Evolutionary conservation across 179 eudicot genomes (phyloP).

Genomic region (Silene noctiflora): DNA sequence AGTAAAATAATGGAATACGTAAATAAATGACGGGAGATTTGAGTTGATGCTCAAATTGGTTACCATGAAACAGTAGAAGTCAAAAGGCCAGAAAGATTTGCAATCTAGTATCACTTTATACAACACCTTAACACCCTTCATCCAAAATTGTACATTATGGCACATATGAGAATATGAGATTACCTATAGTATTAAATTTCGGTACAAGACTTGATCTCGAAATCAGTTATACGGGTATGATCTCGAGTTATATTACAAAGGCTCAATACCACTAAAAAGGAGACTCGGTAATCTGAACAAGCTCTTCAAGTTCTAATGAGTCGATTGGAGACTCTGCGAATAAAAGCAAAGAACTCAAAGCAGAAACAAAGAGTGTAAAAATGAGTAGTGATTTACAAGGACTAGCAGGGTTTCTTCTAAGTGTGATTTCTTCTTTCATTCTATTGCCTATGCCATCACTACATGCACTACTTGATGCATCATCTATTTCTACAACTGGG

Average conservation of each 20-base stretch:
- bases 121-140: neutral
- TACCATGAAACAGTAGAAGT: neutral
- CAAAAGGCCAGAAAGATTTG: neutral
- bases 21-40: too few species aligned
- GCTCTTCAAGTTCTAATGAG: slow-evolving; percentile 29
- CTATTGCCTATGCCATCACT: slow-evolving; percentile 26
- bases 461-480: slow-evolving; percentile 32
- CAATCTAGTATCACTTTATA: too few species aligned
- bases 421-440: slow-evolving; percentile 47
- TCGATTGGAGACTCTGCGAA: slow-evolving; percentile 28
- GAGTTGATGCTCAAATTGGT: too few species aligned
- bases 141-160: neutral
- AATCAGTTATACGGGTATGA: neutral
- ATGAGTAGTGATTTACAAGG: slow-evolving; percentile 68
- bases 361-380: slow-evolving; percentile 49
- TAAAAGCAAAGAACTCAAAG: slow-evolving; percentile 44
- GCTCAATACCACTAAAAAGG: neutral
- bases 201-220: neutral
- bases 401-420: slow-evolving; percentile 39
- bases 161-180: too few species aligned
- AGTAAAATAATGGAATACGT: too few species aligned
- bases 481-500: slow-evolving; percentile 50
- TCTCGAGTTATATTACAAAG: neutral
- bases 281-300: slow-evolving; percentile 21
- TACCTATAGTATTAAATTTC: neutral